A percentile compares a stretch with the other conserved stretches of the same genome.
These are phyloP conservation scores for Microbotryum lychnidis-dioicae DNA, from an alignment of 1,284 basidiomycete genomes.

Conservation along the genomic window DNA sequence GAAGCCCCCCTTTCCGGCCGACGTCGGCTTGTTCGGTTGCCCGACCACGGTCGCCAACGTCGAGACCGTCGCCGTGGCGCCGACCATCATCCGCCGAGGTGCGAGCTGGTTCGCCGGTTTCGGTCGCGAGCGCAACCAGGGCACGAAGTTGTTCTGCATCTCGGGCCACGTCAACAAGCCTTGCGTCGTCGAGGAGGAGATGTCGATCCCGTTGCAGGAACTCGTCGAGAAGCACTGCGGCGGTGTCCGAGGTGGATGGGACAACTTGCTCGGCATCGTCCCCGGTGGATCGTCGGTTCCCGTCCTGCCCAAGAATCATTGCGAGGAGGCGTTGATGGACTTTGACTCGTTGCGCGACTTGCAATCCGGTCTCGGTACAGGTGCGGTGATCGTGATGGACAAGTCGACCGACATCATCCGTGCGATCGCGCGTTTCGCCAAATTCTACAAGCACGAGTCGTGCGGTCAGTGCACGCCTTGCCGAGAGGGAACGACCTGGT, in stretches of 20 bases:
- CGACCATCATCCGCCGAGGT: slow-evolving; percentile 89
- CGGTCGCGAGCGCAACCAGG: slow-evolving; percentile 85
- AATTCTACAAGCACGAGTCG: slow-evolving; percentile 98
- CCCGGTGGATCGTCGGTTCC: slow-evolving; percentile 94
- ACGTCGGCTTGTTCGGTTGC: slow-evolving; percentile 93
- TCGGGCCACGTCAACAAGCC: slow-evolving; percentile 98
- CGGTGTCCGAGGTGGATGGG: slow-evolving; percentile 89
- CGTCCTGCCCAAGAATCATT: slow-evolving; percentile 73
- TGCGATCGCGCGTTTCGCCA: slow-evolving; percentile 86
- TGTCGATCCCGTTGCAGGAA: slow-evolving; percentile 92
- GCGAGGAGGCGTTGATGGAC: slow-evolving; percentile 91
- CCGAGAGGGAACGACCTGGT: slow-evolving; percentile 67
- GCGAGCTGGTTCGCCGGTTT: slow-evolving; percentile 88
- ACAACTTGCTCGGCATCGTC: slow-evolving; percentile 88
- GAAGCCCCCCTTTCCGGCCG: slow-evolving; percentile 99
- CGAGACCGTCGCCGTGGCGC: slow-evolving; percentile 94
- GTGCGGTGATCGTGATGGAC: slow-evolving; percentile 98
- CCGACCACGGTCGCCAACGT: slow-evolving; percentile 97
- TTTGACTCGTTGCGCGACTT: slow-evolving; percentile 96
- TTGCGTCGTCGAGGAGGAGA: slow-evolving; percentile 96
- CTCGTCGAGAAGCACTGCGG: slow-evolving; percentile 95
- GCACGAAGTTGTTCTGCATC: slow-evolving; percentile 93
- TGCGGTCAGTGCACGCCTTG: slow-evolving; percentile 93
- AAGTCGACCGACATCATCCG: slow-evolving; percentile 88
- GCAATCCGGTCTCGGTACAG: slow-evolving; percentile 88